These are phyloP conservation scores for Pterocarpus macrocarpus DNA, from an alignment of 306 rosid genomes.

Conservation along the genomic window DNA sequence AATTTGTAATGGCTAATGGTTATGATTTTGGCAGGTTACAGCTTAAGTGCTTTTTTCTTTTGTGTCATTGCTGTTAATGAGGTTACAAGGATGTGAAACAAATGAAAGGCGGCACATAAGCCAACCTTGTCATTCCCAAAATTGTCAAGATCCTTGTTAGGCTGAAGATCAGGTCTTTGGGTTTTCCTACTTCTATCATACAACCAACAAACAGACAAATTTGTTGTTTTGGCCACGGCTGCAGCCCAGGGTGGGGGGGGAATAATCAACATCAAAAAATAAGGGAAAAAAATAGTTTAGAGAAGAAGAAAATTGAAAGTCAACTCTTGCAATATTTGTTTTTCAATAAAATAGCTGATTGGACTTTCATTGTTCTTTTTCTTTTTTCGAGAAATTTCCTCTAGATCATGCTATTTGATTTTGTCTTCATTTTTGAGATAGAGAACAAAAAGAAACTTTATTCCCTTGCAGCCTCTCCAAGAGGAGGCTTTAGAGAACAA, in stretches of 20 bases:
- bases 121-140: conserved; percentile 53
- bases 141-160: conserved; percentile 60
- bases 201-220: conserved; percentile 22
- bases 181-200: conserved; percentile 47
- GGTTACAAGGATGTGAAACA: too few species aligned
- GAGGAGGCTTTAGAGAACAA: conserved; percentile 40
- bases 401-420: conserved; percentile 6
- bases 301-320: conserved; percentile 6
- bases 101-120: not conserved
- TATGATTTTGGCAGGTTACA: too few species aligned
- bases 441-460: conserved; percentile 10
- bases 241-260: too few species aligned
- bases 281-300: not conserved
- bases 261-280: not conserved
- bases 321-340: not conserved
- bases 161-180: conserved; percentile 61
- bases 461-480: conserved; percentile 52
- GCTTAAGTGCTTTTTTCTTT: too few species aligned
- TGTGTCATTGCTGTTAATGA: too few species aligned
- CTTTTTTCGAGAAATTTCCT: conserved; percentile 30
- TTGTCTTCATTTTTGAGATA: conserved; percentile 24
- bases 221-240: too few species aligned
- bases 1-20: too few species aligned
- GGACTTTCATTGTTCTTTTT: conserved; percentile 23
- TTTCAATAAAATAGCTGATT: conserved; percentile 36